These are phyloP conservation scores for Vinca minor DNA, from an alignment of 257 asterid species.

Conservation along the genomic window DNA sequence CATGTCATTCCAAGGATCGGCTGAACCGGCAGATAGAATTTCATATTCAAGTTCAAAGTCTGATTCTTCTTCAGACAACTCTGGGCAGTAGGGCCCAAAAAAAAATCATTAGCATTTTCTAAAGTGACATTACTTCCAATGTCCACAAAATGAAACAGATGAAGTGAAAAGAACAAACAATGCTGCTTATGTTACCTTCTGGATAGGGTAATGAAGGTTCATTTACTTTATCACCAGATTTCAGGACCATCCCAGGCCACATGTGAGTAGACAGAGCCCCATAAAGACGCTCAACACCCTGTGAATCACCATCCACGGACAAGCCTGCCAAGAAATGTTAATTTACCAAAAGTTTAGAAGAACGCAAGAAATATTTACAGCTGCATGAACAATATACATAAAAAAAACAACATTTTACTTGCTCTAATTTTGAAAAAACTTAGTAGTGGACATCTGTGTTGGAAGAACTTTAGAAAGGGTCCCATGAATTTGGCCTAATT, in stretches of 20 bases:
- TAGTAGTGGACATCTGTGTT: not conserved
- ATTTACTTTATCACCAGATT: slow-evolving; percentile 73
- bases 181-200: slow-evolving; percentile 41
- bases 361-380: not conserved
- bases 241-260: slow-evolving; percentile 98
- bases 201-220: slow-evolving; percentile 69
- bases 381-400: not conserved
- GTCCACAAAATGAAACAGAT: not conserved
- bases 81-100: slow-evolving; percentile 40
- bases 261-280: slow-evolving; percentile 92
- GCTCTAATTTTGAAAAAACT: not conserved
- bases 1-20: slow-evolving; percentile 66
- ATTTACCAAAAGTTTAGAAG: not conserved
- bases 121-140: not conserved
- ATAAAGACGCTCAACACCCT: slow-evolving; percentile 75
- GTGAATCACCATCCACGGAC: slow-evolving; percentile 72
- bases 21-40: slow-evolving; percentile 63
- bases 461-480: not conserved
- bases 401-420: not conserved
- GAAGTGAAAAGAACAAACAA: not conserved
- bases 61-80: slow-evolving; percentile 66
- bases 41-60: slow-evolving; percentile 74
- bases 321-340: slow-evolving; percentile 27
- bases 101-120: not conserved
- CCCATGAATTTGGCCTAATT: not conserved